Percentiles rank a stretch among this genome's conserved stretches.
Conservation (phyloP, 2,329 filamentous ascomycete genomes). For the Ciborinia camelliae region DNA sequence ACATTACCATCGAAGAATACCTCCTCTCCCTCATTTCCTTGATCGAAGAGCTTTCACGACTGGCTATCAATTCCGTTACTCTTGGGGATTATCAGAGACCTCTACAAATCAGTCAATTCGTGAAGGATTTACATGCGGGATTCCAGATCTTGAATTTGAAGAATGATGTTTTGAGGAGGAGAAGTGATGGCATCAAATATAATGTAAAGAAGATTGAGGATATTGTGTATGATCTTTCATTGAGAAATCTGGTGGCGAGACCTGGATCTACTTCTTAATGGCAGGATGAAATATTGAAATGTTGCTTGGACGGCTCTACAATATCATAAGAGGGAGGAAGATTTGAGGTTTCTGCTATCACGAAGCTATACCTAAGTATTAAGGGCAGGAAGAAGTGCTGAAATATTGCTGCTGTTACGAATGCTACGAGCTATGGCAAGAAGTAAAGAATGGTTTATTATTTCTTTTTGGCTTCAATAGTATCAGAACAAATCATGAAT, state of each 20-base stretch:
- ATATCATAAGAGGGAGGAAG: background rate
- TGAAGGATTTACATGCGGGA: conserved; percentile 92
- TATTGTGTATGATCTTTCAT: conserved; percentile 90
- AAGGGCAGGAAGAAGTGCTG: background rate
- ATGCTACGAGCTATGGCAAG: background rate
- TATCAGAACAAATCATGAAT: background rate
- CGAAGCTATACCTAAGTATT: background rate
- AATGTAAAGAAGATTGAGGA: conserved; percentile 97
- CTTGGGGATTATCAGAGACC: conserved; percentile 84
- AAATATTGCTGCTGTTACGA: background rate
- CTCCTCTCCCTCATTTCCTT: conserved; percentile 82
- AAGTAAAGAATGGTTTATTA: background rate
- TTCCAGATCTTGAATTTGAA: conserved; percentile 98
- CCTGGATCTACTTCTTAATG: conserved; percentile 18
- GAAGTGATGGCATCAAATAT: conserved; percentile 94
- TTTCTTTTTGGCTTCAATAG: background rate
- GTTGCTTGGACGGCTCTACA: background rate
- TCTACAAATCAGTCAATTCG: conserved; percentile 82
- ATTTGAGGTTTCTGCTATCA: background rate
- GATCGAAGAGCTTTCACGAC: conserved; percentile 83
- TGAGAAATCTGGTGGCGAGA: conserved; percentile 72
- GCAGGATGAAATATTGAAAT: background rate
- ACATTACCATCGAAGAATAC: conserved; percentile 96
- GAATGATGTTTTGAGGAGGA: conserved; percentile 85
- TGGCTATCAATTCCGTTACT: conserved; percentile 93